Conservation (phyloP, 2,329 filamentous ascomycete species). For the Penicillium hesseltinei region DNA sequence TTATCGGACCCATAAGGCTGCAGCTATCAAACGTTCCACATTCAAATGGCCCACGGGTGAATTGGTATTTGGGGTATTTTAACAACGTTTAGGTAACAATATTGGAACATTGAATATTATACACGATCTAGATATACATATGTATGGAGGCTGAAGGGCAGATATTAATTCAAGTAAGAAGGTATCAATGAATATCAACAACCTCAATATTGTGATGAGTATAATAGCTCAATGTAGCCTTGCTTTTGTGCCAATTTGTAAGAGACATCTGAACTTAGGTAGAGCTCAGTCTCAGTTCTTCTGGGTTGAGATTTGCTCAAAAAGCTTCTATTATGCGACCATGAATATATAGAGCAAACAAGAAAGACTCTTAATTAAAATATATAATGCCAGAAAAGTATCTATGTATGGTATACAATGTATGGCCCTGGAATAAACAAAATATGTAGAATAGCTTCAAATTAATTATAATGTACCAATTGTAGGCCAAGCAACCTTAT, state of each 20-base stretch:
- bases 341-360: background rate
- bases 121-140: background rate
- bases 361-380: background rate
- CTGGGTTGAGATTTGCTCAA: background rate
- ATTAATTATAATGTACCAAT: background rate
- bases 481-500: background rate
- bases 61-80: background rate
- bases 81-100: background rate
- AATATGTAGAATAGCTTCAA: too few species aligned
- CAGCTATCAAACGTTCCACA: constrained; percentile 2
- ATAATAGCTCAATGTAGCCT: background rate
- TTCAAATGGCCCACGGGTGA: background rate
- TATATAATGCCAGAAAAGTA: background rate
- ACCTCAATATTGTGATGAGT: background rate
- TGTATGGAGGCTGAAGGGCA: background rate
- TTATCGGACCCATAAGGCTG: constrained; percentile 14
- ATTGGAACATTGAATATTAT: background rate
- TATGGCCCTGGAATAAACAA: background rate
- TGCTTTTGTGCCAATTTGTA: background rate
- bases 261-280: background rate
- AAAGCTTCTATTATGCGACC: background rate
- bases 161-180: background rate
- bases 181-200: background rate
- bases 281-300: background rate
- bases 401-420: background rate